These are phyloP conservation scores for Fraxinus albicans DNA, from an alignment of 305 asterid genomes.

Conservation along the genomic window DNA sequence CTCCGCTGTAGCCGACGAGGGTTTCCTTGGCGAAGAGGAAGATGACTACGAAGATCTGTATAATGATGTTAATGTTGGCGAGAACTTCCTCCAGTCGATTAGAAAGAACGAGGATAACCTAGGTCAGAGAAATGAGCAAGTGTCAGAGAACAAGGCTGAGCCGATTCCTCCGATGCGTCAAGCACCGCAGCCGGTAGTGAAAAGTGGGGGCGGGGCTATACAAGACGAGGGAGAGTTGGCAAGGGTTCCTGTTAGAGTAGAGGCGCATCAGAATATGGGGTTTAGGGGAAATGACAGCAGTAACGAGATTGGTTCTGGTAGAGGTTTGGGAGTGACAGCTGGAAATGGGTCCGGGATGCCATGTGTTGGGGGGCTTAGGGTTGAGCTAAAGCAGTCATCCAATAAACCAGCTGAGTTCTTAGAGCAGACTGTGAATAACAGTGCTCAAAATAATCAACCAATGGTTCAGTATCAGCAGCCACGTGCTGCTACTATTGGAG, in stretches of 20 bases:
- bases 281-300: conserved; percentile 27
- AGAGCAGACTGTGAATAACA: conserved; percentile 31
- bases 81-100: conserved; percentile 65
- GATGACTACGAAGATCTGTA: conserved; percentile 87
- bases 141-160: conserved; percentile 31
- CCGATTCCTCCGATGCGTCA: conserved; percentile 20
- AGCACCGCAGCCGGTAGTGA: conserved; percentile 30
- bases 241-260: conserved; percentile 40
- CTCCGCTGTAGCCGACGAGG: conserved; percentile 81
- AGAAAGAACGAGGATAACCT: conserved; percentile 52
- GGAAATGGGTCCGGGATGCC: conserved; percentile 28
- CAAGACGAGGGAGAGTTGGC: conserved; percentile 38
- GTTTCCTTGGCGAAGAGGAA: conserved; percentile 75
- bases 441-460: conserved; percentile 37
- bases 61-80: conserved; percentile 83
- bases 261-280: conserved; percentile 49
- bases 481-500: conserved; percentile 28
- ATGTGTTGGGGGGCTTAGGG: conserved; percentile 45
- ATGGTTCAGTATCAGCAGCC: conserved; percentile 40
- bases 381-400: conserved; percentile 52
- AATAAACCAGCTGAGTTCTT: conserved; percentile 36
- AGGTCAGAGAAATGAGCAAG: conserved; percentile 37
- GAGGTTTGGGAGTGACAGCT: conserved; percentile 38
- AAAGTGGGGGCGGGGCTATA: conserved; percentile 26
- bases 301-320: conserved; percentile 33